Evolutionary conservation across 345 rosid genomes (phyloP).

Genomic region (Arabidopsis thaliana): DNA sequence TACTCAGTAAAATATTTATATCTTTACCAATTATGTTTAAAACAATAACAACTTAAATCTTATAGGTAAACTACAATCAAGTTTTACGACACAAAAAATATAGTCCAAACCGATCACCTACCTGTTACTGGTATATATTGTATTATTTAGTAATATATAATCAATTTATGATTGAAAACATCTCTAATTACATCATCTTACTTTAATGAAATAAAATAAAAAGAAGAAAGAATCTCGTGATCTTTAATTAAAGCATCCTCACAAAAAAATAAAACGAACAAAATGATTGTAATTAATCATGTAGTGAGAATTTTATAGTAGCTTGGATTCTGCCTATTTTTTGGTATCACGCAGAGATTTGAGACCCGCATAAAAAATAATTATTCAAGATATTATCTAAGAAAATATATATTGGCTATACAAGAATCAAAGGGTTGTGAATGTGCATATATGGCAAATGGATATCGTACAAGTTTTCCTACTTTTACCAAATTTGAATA

Average conservation of each 20-base stretch:
- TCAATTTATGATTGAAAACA: neutral
- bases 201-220: neutral
- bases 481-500: conserved; percentile 32
- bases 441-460: conserved; percentile 23
- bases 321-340: neutral
- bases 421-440: neutral
- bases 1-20: neutral
- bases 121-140: neutral
- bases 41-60: neutral
- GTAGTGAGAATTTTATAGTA: neutral
- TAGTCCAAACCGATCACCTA: neutral
- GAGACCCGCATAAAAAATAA: neutral
- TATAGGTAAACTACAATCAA: neutral
- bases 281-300: neutral
- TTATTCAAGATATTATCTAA: neutral
- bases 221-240: neutral
- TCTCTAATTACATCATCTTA: neutral
- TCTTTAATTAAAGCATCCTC: neutral
- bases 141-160: neutral
- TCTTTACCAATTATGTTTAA: neutral
- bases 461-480: conserved; percentile 21
- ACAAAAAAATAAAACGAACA: neutral
- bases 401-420: neutral
- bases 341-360: neutral
- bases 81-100: neutral